These are phyloP conservation scores for Colletotrichum chlorophyti DNA, from an alignment of 2,329 filamentous ascomycete species.

Conservation along the genomic window DNA sequence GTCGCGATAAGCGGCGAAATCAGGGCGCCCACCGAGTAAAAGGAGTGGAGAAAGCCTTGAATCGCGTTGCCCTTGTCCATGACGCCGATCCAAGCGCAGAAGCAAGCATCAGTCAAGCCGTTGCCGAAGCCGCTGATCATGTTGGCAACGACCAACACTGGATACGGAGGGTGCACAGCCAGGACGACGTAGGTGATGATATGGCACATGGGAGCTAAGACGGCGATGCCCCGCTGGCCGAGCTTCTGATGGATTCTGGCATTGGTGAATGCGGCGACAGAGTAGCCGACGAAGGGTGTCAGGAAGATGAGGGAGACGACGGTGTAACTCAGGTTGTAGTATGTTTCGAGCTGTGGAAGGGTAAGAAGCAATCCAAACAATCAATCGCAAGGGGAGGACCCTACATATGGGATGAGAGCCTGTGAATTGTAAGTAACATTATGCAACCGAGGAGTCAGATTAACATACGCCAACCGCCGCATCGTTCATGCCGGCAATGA, in stretches of 20 bases:
- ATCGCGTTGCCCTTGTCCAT: slow-evolving; percentile 74
- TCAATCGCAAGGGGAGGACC: neutral
- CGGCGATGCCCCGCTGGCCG: slow-evolving; percentile 71
- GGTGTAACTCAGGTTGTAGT: slow-evolving; percentile 66
- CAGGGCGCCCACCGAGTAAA: slow-evolving; percentile 70
- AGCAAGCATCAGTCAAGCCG: slow-evolving; percentile 63
- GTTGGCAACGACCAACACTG: slow-evolving; percentile 67
- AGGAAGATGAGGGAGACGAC: slow-evolving; percentile 70
- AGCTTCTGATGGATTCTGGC: slow-evolving; percentile 64
- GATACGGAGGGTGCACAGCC: slow-evolving; percentile 68
- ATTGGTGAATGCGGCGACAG: slow-evolving; percentile 65
- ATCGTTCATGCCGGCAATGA: slow-evolving; percentile 69
- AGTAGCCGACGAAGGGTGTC: slow-evolving; percentile 69
- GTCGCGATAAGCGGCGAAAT: slow-evolving; percentile 71
- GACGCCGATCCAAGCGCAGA: slow-evolving; percentile 61
- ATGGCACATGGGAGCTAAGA: slow-evolving; percentile 67
- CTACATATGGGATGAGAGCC: slow-evolving; percentile 48
- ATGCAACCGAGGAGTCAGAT: too few species aligned
- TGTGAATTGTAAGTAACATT: slow-evolving; percentile 19
- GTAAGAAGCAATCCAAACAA: neutral
- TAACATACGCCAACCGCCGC: slow-evolving; percentile 61
- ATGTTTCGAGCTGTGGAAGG: slow-evolving; percentile 58
- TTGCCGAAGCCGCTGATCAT: slow-evolving; percentile 72
- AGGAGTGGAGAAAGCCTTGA: slow-evolving; percentile 69
- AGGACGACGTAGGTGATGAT: slow-evolving; percentile 66